Base-by-base conservation (phyloP, 768 basidiomycete species). In the Arthromyces matolae region DNA sequence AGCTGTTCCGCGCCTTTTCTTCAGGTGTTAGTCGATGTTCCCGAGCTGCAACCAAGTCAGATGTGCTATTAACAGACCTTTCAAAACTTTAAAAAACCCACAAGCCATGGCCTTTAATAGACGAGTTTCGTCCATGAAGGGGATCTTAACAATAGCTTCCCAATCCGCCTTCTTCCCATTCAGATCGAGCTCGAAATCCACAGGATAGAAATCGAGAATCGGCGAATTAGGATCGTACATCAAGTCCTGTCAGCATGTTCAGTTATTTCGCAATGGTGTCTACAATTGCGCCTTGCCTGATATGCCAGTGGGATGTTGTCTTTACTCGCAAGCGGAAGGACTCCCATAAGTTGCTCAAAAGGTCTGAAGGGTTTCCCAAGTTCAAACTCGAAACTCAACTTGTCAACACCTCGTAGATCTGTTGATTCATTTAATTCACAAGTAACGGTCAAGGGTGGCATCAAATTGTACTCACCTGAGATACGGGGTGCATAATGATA, bases 91-190 rank as follows among this genome's bases (percentile, higher is more conserved):
- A 40, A 31, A 18, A 39, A 8, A 45, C 83, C 58, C 63, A 90
- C 91, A 67, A 25, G 73, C 69, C 95, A 99, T 97, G 3, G 94
- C 89, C 25, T 71, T 71, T 25, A 96, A 69, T 18, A 99, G 64
- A 42, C 91, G 75, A 9, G 68, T 56, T 64, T 94, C 83, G 37
- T 96, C 84, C 51, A 99, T 97, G 66, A 99, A 99, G 0, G 96
- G 96, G 55, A 99, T 97, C 71, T 98, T 98, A 45, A 99, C 93
- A 42, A 98, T 81, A 0, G 96, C 95, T 65, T 99, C 96, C 96
- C 96, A 99, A 20, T 97, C 95, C 56, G 88, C 85, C 64, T 93
- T 98, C 78, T 99, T 99, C 25, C 96, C 96, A 56, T 99, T 98
- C 61, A 96, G 68, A 69, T 99, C 96, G 54, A 80, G 83, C 54